Evolutionary conservation across 495 filamentous ascomycete species (phyloP).

Genomic region (Margaritispora aquatica): DNA sequence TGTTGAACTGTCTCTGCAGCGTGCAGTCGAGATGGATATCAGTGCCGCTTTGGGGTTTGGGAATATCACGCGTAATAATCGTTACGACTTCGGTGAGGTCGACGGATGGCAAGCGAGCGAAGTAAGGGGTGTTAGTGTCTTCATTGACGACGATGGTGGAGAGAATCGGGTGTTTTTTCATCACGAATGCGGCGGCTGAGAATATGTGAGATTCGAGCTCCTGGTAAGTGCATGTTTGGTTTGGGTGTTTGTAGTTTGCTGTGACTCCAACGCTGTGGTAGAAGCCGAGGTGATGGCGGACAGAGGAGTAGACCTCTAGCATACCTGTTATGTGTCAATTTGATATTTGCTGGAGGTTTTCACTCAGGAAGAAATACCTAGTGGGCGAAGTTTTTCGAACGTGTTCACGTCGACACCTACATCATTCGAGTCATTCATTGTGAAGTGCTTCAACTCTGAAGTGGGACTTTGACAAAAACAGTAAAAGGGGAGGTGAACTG

Average conservation of each 20-base stretch:
- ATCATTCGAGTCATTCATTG: too few species aligned
- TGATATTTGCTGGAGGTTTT: not conserved
- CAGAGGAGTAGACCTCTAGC: slow-evolving; percentile 14
- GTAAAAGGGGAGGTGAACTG: too few species aligned
- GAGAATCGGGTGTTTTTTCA: slow-evolving; percentile 12
- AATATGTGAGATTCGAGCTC: slow-evolving; percentile 2
- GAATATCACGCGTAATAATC: slow-evolving; percentile 1
- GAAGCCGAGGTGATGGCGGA: slow-evolving; percentile 18
- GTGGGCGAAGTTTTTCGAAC: slow-evolving; percentile 1
- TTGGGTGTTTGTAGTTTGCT: not conserved
- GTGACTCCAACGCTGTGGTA: slow-evolving; percentile 20
- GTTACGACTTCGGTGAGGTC: slow-evolving; percentile 11
- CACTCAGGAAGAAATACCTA: not conserved
- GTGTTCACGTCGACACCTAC: too few species aligned
- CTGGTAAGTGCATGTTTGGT: not conserved
- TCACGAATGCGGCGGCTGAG: slow-evolving; percentile 10
- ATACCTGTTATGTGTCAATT: slow-evolving; percentile 4
- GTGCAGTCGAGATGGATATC: slow-evolving; percentile 18
- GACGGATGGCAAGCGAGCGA: slow-evolving; percentile 13
- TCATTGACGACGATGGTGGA: slow-evolving; percentile 13
- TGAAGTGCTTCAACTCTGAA: too few species aligned
- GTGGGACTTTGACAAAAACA: too few species aligned
- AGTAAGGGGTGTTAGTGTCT: slow-evolving; percentile 10
- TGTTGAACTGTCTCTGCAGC: slow-evolving; percentile 17
- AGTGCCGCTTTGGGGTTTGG: not conserved